Evolutionary conservation across 1,139 yeast species (phyloP), one percentile per base, ranked within the genome.

Genomic region (Pichia sorboxylosa): DNA sequence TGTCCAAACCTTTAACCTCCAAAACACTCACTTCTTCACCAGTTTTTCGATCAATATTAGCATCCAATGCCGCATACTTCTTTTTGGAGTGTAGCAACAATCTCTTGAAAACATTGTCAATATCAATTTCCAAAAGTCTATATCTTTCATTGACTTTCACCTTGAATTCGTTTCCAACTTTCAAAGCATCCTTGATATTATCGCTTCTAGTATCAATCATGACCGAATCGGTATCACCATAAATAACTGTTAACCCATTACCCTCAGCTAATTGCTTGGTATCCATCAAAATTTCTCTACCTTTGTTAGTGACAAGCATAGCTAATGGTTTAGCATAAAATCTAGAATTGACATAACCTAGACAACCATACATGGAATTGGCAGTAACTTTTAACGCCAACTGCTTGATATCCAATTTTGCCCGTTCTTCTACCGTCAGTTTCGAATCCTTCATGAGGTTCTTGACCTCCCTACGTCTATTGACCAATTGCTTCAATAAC

Each of bases 161-260:
- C 55, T 90, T 90, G 60, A 92, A 87, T 35, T 78, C 79, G 31
- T 78, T 76, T 29, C 97, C 99, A 43, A 85, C 78, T 47, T 69
- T 69, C 28, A 83, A 57, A 0, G 98, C 95, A 29, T 82, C 94
- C 22, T 60, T 57, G 49, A 69, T 80, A 26, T 61, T 66, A 36
- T 68, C 72, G 28, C 73, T 79, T 28, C 87, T 87, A 2, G 97
- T 85, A 55, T 90, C 94, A 51, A 92, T 85, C 99, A 92, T 92
- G 34, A 92, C 97, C 23, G 98, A 92, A 63, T 92, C 99, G 0
- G 99, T 92, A 62, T 92, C 99, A 64, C 99, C 99, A 51, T 92
- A 92, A 14, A 92, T 84, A 32, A 92, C 98, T 39, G 84, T 66
- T 39, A 90, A 64, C 1, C 82, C 81, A 46, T 78, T 63, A 38